Evolutionary conservation across 345 rosid species (phyloP), one percentile per base, ranked within the genome.

Genomic region (Triadica sebifera): DNA sequence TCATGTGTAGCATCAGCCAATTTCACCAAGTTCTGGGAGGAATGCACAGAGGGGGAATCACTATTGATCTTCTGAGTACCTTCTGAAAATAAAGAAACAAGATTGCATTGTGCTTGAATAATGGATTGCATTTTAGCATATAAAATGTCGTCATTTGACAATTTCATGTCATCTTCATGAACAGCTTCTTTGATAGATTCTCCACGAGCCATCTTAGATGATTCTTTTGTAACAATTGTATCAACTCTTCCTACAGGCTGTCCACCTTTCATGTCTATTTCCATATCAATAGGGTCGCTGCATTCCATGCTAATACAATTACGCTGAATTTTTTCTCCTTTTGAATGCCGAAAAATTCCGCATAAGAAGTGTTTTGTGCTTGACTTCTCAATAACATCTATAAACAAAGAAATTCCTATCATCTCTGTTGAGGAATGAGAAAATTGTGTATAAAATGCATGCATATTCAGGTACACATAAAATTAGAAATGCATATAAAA

Each of bases 181-280:
- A 45, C 34, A 22, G 25, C 19, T 56, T 63, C 43, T 49, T 58
- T 64, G 24, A 12, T 74, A 49, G 55, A 41, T 45, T 24, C 16
- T 59, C 37, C 50, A 9, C 13, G 12, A 15, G 29, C 58, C 38
- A 61, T 74, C 47, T 17, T 0, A 15, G 22, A 52, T n/a, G 66
- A 51, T 67, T 63, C 57, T 73, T 64, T 79, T 16, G 80, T 34
- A 73, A 84, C 67, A 74, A 22, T 76, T 37, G 34, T 34, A 17
- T 82, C 84, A 60, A 19, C 22, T n/a, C 39, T 74, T 66, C 82
- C 82, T 0, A 74, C 43, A n/a, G 12, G 50, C 58, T 52, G 69
- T 75, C 81, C 86, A 0, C 86, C 82, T 69, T 69, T 65, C 82
- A 80, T 84, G 74, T 82, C 85, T 41, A 80, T 63, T 9, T 65